These are phyloP conservation scores for Tolypocladium guangdongense DNA, from an alignment of 2,329 filamentous ascomycete species.

Conservation along the genomic window DNA sequence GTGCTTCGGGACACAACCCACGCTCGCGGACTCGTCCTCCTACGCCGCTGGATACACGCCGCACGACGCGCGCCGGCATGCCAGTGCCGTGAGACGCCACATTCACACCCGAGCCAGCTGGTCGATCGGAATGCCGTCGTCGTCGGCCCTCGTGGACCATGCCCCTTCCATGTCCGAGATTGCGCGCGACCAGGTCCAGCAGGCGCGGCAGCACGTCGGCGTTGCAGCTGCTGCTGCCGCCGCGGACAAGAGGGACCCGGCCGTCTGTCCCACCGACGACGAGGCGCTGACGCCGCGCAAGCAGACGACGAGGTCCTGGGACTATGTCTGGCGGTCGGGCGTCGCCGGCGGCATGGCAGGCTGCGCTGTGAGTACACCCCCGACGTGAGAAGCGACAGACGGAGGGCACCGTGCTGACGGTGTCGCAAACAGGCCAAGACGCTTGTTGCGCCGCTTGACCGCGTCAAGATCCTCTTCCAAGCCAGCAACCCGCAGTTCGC, in stretches of 20 bases:
- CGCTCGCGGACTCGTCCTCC: background rate
- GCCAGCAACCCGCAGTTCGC: conserved; percentile 87
- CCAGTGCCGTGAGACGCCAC: conserved; percentile 1
- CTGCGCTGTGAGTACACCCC: conserved; percentile 59
- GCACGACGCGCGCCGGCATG: conserved; percentile 4
- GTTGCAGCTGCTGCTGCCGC: conserved; percentile 7
- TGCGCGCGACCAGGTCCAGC: conserved; percentile 23
- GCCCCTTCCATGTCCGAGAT: conserved; percentile 42
- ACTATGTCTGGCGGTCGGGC: conserved; percentile 76
- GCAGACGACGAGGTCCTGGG: conserved; percentile 53
- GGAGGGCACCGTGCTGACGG: conserved; percentile 3
- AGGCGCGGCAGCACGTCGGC: conserved; percentile 16
- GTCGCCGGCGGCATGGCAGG: conserved; percentile 84
- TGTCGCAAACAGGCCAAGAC: conserved; percentile 65
- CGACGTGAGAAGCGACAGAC: too few relatives aligned
- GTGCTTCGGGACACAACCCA: background rate
- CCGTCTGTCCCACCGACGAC: conserved; percentile 39
- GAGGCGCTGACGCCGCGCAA: conserved; percentile 32
- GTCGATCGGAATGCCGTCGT: conserved; percentile 39
- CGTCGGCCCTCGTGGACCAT: conserved; percentile 44
- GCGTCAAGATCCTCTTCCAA: conserved; percentile 98
- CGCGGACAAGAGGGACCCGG: conserved; percentile 20
- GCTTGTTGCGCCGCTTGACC: conserved; percentile 85
- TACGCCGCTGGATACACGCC: background rate
- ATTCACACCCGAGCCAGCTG: background rate